phyloP scores from a whole-genome alignment of 2,329 filamentous ascomycete genomes.

The Calonectria multiphialidica region DNA sequence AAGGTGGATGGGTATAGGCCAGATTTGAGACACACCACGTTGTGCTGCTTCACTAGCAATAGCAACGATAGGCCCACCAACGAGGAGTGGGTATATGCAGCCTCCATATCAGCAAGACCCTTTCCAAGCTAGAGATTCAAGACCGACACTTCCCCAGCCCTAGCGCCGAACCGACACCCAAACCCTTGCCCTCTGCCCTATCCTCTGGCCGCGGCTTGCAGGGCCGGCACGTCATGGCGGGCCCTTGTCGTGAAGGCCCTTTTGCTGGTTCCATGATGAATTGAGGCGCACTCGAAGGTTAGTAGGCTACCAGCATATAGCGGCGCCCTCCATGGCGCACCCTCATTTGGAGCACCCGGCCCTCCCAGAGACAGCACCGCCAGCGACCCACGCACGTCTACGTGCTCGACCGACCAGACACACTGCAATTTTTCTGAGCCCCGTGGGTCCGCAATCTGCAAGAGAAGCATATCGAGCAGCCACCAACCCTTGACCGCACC shows the following conservation, averaged over 20 bases:
- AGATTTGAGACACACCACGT: slow-evolving; percentile 1
- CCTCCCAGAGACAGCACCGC: neutral
- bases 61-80: slow-evolving; percentile 31
- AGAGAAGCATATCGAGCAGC: slow-evolving; percentile 22
- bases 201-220: slow-evolving; percentile 39
- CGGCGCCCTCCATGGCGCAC: slow-evolving; percentile 4
- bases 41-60: slow-evolving; percentile 29
- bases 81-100: slow-evolving; percentile 27
- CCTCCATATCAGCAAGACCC: slow-evolving; percentile 40
- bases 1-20: slow-evolving; percentile 26
- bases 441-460: slow-evolving; percentile 31
- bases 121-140: slow-evolving; percentile 39
- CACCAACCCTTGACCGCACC: slow-evolving; percentile 5
- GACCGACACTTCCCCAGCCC: slow-evolving; percentile 35
- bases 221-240: slow-evolving; percentile 40
- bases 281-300: slow-evolving; percentile 18
- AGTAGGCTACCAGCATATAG: slow-evolving; percentile 19
- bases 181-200: slow-evolving; percentile 44
- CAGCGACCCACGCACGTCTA: slow-evolving; percentile 23
- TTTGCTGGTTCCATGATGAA: slow-evolving; percentile 8
- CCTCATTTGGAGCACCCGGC: slow-evolving; percentile 3
- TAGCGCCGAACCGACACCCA: slow-evolving; percentile 36
- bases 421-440: slow-evolving; percentile 25
- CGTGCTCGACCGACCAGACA: neutral
- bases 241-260: slow-evolving; percentile 7